phyloP scores from a whole-genome alignment of 2,329 filamentous ascomycete genomes.

The Beauveria pseudobassiana region DNA sequence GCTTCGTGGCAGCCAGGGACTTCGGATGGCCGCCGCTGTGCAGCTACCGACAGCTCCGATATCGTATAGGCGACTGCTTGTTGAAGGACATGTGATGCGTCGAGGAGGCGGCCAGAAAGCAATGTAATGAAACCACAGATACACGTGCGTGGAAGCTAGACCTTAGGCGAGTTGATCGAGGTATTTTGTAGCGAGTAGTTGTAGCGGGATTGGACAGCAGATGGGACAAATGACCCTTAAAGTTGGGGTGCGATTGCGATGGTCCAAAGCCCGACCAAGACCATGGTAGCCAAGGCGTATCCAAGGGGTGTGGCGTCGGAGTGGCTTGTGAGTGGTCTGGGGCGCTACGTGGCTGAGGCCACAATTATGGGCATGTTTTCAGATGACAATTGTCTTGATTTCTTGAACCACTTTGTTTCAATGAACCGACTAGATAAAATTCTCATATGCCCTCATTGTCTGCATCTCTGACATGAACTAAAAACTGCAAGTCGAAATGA shows the following conservation, averaged over 20 bases:
- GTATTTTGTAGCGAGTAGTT: background rate
- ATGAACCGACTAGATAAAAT: too few species aligned
- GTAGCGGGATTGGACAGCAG: background rate
- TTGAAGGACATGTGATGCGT: constrained; percentile 1
- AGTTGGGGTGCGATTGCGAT: constrained; percentile 2
- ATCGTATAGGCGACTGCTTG: background rate
- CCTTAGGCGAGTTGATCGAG: background rate
- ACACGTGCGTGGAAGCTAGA: background rate
- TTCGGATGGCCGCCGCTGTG: background rate
- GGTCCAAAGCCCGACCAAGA: background rate
- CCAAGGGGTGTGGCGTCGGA: background rate
- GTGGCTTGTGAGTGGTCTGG: constrained; percentile 8
- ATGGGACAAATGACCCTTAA: background rate
- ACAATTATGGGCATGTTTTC: too few species aligned
- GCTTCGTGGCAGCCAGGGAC: background rate
- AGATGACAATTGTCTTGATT: too few species aligned
- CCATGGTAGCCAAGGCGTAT: background rate
- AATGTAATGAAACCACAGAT: background rate
- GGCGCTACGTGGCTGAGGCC: background rate
- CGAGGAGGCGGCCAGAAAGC: background rate
- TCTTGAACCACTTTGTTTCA: too few species aligned
- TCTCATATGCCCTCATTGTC: too few species aligned
- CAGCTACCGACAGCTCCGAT: background rate
- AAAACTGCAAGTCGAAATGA: too few species aligned
- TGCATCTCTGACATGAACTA: too few species aligned